Base-by-base conservation (phyloP, 176 grass and related monocot genomes). In the Canna indica region DNA sequence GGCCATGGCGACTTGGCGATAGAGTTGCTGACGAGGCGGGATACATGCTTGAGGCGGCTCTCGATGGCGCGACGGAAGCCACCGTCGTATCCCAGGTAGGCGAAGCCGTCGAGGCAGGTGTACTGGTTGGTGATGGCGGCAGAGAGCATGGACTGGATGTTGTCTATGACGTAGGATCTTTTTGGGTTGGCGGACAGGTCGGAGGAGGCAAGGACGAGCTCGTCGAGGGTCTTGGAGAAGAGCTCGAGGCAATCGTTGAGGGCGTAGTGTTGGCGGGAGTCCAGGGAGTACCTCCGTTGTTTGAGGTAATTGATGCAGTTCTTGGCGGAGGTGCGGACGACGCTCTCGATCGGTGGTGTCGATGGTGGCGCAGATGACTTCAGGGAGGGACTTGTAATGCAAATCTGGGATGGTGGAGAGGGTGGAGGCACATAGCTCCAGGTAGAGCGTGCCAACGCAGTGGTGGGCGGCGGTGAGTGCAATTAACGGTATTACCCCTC, bases 51-150 rank as follows among this genome's bases (percentile, higher is more conserved):
- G 65, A 86, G 14, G 9, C 53, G 26, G 0, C 58, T 59, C 73
- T 91, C n/a, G 30, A 96, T 86, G 78, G 83, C 86, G 0, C 2
- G 73, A 1, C 81, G 83, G 50, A 76, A 72, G 8, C 28, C 20
- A 0, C 75, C 75, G 8, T 34, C 72, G 67, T 79, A 64, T 68
- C 77, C 76, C 57, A 82, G 77, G 76, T 80, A 81, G 12, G 68
- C 17, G 61, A 96, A 82, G 42, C 91, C 88, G 11, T 91, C 91
- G 1, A 96, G 88, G 64, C 88, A 91, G 34, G 91, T 96, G 74
- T 82, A 48, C 77, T 96, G 88, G 83, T 96, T 96, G 5, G 91
- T 96, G 36, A 96, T 91, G 77, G 80, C 80, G 13, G 91, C 91
- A 0, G 91, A 96, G 13, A 96, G 80, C 64, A 88, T 73, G 0